Base-by-base conservation (phyloP, 257 asterid genomes). In the Eustoma russellianum region DNA sequence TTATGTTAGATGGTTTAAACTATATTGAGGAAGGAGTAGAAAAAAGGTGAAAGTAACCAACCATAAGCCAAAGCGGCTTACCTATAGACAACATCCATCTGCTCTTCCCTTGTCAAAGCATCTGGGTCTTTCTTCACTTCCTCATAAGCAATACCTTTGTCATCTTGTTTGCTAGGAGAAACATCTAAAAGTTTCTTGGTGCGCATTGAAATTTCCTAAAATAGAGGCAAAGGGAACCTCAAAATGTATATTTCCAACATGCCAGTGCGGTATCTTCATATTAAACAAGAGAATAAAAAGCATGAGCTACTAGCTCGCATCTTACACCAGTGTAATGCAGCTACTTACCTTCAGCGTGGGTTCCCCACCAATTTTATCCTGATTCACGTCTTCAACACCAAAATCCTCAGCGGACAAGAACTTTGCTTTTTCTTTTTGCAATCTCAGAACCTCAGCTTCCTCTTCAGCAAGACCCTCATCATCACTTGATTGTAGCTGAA, bases 31-130 rank as follows among this genome's bases (percentile, higher is more conserved):
- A 24, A 24, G 30, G 19, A 57, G 19, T 56, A 57, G 15, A 35
- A 9, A 55, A 8, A 24, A 24, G 30, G 3, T 24, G 3, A 24
- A 24, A 24, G 30, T 24, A 24, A 2, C 30, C 30, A 24, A 24
- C 30, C 30, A 24, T 24, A 24, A 24, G 30, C 30, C 30, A 24
- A 24, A 53, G 60, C 59, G 46, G 48, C 83, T 71, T 63, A 87
- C 98, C 94, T 84, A 66, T 70, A 70, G 57, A 91, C 83, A 17
- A 77, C 80, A 79, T 80, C 92, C 94, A 87, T 87, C 55, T 87
- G 95, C 72, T 91, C 98, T 76, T 91, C 97, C 69, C 58, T 74
- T 9, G 97, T 78, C 60, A 91, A 66, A 45, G 93, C 82, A 72
- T 71, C 78, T 51, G 79, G 46, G 74, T 91, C 94, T 77, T 82